Percentiles rank a stretch among this genome's conserved stretches.
Conservation (phyloP, 139 green algal genomes). For the Chlorella sp. region DNA sequence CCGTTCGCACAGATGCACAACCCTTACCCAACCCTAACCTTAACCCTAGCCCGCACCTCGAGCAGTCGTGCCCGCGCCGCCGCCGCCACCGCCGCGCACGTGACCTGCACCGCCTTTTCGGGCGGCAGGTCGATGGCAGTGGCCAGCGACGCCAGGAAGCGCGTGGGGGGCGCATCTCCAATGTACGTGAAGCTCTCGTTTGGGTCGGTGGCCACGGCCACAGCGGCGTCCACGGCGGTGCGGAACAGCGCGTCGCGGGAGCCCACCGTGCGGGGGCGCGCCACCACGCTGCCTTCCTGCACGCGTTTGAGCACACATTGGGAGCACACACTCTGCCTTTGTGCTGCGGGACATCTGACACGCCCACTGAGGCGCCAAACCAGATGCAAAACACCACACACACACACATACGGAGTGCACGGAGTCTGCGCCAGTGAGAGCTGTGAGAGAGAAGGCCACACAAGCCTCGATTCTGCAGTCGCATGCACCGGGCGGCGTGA, state of each 20-base stretch:
- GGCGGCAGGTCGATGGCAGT: slow-evolving; percentile 26
- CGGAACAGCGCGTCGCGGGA: slow-evolving; percentile 38
- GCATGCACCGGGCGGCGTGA: too few species aligned
- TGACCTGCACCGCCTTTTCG: slow-evolving; percentile 22
- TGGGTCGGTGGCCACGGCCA: slow-evolving; percentile 12
- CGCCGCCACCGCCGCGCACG: slow-evolving; percentile 14
- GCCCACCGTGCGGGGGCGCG: slow-evolving; percentile 32
- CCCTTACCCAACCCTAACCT: too few species aligned
- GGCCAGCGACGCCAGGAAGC: slow-evolving; percentile 27
- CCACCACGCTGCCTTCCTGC: slow-evolving; percentile 34
- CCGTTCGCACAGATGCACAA: too few species aligned
- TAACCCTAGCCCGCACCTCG: slow-evolving; percentile 29
- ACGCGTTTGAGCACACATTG: too few species aligned
- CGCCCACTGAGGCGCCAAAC: too few species aligned
- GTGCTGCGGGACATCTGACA: too few species aligned
- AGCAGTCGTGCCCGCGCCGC: slow-evolving; percentile 22
- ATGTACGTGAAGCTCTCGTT: slow-evolving; percentile 7
- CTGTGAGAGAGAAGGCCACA: too few species aligned
- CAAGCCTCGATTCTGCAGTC: too few species aligned
- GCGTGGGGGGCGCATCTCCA: background rate
- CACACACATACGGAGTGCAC: too few species aligned
- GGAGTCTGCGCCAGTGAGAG: too few species aligned
- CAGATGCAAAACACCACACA: too few species aligned
- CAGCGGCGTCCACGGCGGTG: slow-evolving; percentile 37
- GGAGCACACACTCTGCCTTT: too few species aligned